Conservation (phyloP, 139 green algal genomes). For the Diplosphaera chodatii region DNA sequence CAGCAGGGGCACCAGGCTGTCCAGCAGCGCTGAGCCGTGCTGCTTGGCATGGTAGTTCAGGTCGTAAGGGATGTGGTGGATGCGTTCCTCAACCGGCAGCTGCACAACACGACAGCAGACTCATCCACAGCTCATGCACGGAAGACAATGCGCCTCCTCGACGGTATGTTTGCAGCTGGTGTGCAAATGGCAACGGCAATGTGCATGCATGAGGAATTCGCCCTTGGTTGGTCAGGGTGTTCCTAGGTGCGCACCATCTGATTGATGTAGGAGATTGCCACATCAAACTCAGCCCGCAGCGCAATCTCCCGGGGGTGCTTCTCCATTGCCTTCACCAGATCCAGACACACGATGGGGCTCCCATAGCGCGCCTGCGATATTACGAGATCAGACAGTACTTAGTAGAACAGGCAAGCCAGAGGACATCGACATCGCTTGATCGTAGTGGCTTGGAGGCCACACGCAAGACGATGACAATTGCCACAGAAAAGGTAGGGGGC, state of each 20-base stretch:
- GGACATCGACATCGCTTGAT: no score
- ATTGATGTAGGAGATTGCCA: constrained; percentile 77
- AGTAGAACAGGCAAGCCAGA: no score
- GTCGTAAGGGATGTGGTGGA: constrained; percentile 71
- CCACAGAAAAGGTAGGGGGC: neutral
- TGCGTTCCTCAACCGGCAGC: constrained; percentile 9
- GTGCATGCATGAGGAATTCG: neutral
- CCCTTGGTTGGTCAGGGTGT: neutral
- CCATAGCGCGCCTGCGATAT: constrained; percentile 74
- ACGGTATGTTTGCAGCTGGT: no score
- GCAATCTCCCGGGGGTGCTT: constrained; percentile 73
- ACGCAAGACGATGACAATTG: neutral
- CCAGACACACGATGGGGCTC: constrained; percentile 74
- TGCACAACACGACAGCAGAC: no score
- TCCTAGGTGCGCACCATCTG: constrained; percentile 13
- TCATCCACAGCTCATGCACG: no score
- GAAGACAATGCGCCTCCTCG: no score
- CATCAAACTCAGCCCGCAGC: constrained; percentile 70
- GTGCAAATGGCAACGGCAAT: no score
- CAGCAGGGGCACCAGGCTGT: constrained; percentile 46
- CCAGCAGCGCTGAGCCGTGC: constrained; percentile 50
- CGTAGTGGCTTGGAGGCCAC: no score
- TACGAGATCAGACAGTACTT: no score
- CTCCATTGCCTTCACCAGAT: constrained; percentile 80
- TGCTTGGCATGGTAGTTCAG: constrained; percentile 67